These are phyloP conservation scores for Sarcomyxa edulis DNA, from an alignment of 768 basidiomycete genomes.

Conservation along the genomic window DNA sequence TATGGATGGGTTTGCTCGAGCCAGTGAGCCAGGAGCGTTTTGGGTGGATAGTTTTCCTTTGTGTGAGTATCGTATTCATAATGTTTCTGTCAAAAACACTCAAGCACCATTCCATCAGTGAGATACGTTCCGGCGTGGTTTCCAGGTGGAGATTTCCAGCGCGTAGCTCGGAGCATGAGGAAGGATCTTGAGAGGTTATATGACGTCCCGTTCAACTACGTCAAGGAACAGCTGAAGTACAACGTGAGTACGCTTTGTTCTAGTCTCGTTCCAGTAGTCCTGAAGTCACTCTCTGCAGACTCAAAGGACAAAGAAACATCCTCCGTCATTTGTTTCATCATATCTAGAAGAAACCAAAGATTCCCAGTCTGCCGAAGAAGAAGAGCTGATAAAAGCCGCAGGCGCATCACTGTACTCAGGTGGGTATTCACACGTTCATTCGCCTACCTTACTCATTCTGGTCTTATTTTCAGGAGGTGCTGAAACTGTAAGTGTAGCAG, in stretches of 20 bases:
- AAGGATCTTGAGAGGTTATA: slow-evolving; percentile 20
- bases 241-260: slow-evolving; percentile 18
- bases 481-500: slow-evolving; percentile 17
- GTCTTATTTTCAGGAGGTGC: slow-evolving; percentile 15
- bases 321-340: slow-evolving; percentile 15
- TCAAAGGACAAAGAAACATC: slow-evolving; percentile 11
- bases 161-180: slow-evolving; percentile 17
- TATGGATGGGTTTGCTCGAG: slow-evolving; percentile 25
- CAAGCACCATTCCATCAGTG: slow-evolving; percentile 15
- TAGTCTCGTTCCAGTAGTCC: not conserved
- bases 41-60: slow-evolving; percentile 24
- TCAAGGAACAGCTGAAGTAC: slow-evolving; percentile 17
- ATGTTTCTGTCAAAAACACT: slow-evolving; percentile 1
- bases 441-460: no score
- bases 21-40: slow-evolving; percentile 26
- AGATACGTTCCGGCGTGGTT: slow-evolving; percentile 25
- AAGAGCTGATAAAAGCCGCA: slow-evolving; percentile 24
- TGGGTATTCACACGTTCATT: no score
- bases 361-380: slow-evolving; percentile 12
- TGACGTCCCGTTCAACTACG: slow-evolving; percentile 22
- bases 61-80: slow-evolving; percentile 13
- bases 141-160: slow-evolving; percentile 22
- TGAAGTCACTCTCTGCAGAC: not conserved
- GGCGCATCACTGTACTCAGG: slow-evolving; percentile 23
- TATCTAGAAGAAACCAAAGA: slow-evolving; percentile 16